Evolutionary conservation across 1,284 basidiomycete species (phyloP).

Genomic region (Stereum hirsutum): DNA sequence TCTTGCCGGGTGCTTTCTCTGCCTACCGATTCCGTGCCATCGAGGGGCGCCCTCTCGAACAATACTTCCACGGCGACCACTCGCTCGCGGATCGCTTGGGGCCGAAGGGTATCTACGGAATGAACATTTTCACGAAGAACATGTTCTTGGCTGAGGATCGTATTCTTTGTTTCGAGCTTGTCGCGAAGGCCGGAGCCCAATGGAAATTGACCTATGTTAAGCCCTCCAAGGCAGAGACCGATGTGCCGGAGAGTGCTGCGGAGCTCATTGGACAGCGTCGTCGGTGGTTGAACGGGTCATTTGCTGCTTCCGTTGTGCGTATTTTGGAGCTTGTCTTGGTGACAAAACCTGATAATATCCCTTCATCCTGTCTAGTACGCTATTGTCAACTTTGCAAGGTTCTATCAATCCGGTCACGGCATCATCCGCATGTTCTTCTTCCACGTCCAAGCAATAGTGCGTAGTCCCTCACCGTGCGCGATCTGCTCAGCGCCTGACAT

Average conservation of each 20-base stretch:
- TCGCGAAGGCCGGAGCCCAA: slow-evolving; percentile 78
- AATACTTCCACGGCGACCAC: slow-evolving; percentile 99
- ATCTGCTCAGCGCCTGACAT: background rate
- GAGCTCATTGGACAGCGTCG: slow-evolving; percentile 94
- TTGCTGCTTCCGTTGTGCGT: slow-evolving; percentile 89
- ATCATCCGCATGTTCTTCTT: slow-evolving; percentile 91
- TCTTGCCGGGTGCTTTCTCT: slow-evolving; percentile 94
- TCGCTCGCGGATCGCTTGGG: slow-evolving; percentile 89
- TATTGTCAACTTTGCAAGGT: slow-evolving; percentile 87
- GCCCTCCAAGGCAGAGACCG: slow-evolving; percentile 91
- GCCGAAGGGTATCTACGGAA: slow-evolving; percentile 90
- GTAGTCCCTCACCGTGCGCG: slow-evolving; percentile 18
- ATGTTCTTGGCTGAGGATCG: slow-evolving; percentile 95
- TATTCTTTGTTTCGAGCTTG: slow-evolving; percentile 95
- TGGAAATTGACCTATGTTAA: slow-evolving; percentile 96
- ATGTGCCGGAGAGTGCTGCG: slow-evolving; percentile 84
- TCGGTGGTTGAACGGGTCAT: slow-evolving; percentile 95
- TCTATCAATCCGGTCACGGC: slow-evolving; percentile 82
- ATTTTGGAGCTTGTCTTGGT: too few relatives aligned
- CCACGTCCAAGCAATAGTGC: slow-evolving; percentile 83
- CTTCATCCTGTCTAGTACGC: slow-evolving; percentile 70
- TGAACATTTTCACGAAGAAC: slow-evolving; percentile 97
- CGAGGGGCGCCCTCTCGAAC: slow-evolving; percentile 85
- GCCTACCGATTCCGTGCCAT: slow-evolving; percentile 92
- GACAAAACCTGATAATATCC: too few relatives aligned